Evolutionary conservation across 2,329 filamentous ascomycete species (phyloP).

Genomic region (Chaetomiaceae sp.): DNA sequence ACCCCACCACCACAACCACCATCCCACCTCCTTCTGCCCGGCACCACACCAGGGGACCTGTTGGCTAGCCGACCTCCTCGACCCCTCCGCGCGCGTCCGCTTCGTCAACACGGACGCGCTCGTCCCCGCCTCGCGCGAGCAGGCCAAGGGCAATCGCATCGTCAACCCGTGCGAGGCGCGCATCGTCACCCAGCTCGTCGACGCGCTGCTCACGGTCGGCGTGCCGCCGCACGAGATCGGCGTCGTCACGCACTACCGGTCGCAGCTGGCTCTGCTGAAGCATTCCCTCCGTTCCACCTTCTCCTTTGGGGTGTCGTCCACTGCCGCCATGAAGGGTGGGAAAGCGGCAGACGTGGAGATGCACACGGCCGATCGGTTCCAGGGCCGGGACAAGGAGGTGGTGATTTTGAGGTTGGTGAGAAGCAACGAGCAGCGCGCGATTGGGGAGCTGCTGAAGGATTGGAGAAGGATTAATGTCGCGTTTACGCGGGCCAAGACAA

Average conservation of each 20-base stretch:
- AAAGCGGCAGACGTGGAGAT: slow-evolving; percentile 62
- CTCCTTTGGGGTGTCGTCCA: no score
- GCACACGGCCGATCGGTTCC: slow-evolving; percentile 95
- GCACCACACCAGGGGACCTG: slow-evolving; percentile 51
- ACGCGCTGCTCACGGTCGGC: slow-evolving; percentile 70
- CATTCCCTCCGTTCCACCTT: slow-evolving; percentile 55
- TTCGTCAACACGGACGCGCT: slow-evolving; percentile 88
- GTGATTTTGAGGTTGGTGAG: slow-evolving; percentile 83
- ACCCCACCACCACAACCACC: no score
- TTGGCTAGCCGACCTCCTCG: slow-evolving; percentile 71
- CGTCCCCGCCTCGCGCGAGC: slow-evolving; percentile 63
- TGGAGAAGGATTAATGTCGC: slow-evolving; percentile 94
- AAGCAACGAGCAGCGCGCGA: slow-evolving; percentile 73
- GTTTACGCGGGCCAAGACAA: slow-evolving; percentile 87
- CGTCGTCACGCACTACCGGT: slow-evolving; percentile 97
- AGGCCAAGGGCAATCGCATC: slow-evolving; percentile 76
- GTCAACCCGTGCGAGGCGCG: slow-evolving; percentile 81
- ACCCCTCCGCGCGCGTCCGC: slow-evolving; percentile 67
- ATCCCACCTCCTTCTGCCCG: slow-evolving; percentile 51
- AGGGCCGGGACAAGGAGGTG: slow-evolving; percentile 92
- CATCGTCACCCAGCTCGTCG: slow-evolving; percentile 74
- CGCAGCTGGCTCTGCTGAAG: slow-evolving; percentile 79
- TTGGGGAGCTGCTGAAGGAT: slow-evolving; percentile 89
- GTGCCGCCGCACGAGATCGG: slow-evolving; percentile 75
- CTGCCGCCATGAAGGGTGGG: slow-evolving; percentile 15